Evolutionary conservation across 2,329 filamentous ascomycete genomes (phyloP), one percentile per base, ranked within the genome.

Genomic region (Exutisphaerella laricina): DNA sequence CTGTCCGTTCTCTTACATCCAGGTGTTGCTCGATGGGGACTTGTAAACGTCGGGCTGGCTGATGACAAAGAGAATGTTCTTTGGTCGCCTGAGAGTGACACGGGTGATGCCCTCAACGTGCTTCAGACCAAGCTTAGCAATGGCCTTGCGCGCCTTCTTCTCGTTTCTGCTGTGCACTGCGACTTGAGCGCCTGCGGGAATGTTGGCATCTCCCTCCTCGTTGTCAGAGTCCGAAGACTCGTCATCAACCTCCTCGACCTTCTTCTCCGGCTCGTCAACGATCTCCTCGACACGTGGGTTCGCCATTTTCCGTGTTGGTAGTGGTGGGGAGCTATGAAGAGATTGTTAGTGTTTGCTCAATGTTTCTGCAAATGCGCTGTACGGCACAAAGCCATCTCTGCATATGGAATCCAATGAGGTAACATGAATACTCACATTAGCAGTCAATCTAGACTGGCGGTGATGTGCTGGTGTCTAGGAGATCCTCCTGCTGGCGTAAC

Each of bases 71-170:
- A 98, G 86, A 65, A 98, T 94, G 77, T 96, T 96, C 83, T 98
- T 98, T 63, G 94, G 94, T 71, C 94, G 81, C 73, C 92, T 86
- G 66, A 98, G 82, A 58, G 94, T 98, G 63, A 98, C 94, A 67
- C 92, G 84, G 64, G 92, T 98, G 73, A 98, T 98, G 68, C 92
- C 94, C 65, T 86, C 85, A 59, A 98, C 85, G 66, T 90, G 88
- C 79, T 88, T 92, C 68, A 98, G 77, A 68, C 94, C 89, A 66
- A 97, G 82, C 83, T 98, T 98, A 71, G 88, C 86, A 69, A 98
- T 94, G 65, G 89, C 88, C 82, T 98, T 98, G 75, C 92, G 85
- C 63, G 92, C 94, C 84, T 98, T 98, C 86, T 98, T 98, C 85
- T 98, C 92, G 77, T 97, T 97, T 72, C 92, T 88, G 67, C 88